Conservation (phyloP, 2,329 filamentous ascomycete genomes). For the Harringtonia lauricola region DNA sequence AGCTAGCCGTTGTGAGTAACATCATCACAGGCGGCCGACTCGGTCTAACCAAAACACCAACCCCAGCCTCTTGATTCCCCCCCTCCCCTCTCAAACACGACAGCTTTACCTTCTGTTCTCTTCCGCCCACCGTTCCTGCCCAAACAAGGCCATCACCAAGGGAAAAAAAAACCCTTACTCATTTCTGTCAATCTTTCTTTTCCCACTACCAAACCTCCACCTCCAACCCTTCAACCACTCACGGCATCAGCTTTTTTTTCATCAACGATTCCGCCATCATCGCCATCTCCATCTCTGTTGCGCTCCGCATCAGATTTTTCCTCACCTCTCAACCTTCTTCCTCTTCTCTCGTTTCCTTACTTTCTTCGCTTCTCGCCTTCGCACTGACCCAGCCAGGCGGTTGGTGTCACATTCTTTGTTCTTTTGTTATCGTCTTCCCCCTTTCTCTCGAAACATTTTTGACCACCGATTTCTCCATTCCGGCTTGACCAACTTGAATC, state of each 20-base stretch:
- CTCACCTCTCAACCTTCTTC: background rate
- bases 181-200: background rate
- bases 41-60: constrained; percentile 6
- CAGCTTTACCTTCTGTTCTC: constrained; percentile 6
- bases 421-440: background rate
- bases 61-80: constrained; percentile 6
- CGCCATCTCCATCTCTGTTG: background rate
- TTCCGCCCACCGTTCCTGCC: constrained; percentile 4
- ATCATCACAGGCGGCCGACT: background rate
- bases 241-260: background rate
- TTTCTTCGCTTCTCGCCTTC: background rate
- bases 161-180: background rate
- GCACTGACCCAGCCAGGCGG: background rate
- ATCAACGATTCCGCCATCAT: constrained; percentile 1
- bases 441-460: no score
- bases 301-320: background rate
- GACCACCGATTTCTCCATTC: background rate
- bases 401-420: background rate
- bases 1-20: constrained; percentile 1
- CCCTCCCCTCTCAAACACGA: constrained; percentile 9
- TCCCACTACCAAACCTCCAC: background rate
- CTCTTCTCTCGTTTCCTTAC: background rate
- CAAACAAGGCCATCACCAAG: constrained; percentile 1
- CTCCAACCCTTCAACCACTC: background rate
- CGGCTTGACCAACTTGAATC: no score